Evolutionary conservation across 768 basidiomycete species (phyloP), one percentile per base, ranked within the genome.

Genomic region (Leucocoprinus leucothites): DNA sequence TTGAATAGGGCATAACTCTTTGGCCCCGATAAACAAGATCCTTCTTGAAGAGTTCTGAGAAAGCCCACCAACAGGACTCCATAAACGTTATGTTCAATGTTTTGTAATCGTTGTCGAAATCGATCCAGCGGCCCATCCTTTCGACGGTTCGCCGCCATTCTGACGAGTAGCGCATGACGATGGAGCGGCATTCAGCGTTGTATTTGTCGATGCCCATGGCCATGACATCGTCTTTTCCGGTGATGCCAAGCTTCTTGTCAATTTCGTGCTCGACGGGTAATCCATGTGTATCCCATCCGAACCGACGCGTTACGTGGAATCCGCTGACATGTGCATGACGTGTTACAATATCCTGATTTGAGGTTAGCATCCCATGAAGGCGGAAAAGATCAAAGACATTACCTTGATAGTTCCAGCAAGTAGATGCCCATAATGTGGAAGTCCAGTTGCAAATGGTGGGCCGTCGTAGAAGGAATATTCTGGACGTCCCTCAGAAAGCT

Each of bases 11-110:
- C 94, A 99, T 97, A 59, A 99, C 97, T 56, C 83, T 81, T 60
- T 95, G 75, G 0, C 97, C 97, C 14, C 93, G 83, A 71, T 99
- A 99, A 16, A 99, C 94, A 73, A 94, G 72, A 4, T 79, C 85
- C 69, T 94, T 96, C 65, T 94, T 84, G 80, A 87, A 96, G n/a
- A 99, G 81, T 67, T 94, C 86, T 51, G 84, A 78, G 71, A 99
- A 99, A 8, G 92, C 97, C 97, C 97, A 99, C 97, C 97, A 99
- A 9, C 97, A 92, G 45, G 86, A 87, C 77, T 99, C 97, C 97
- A 99, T 98, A 70, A 91, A 99, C 8, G 85, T 75, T 6, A 85
- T 71, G 64, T 98, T 94, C 59, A 98, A 81, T 14, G 97, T 99
- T 78, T 98, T 98, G 78, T 99, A 99, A 64, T 98, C 97, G 63